These are phyloP conservation scores for Kluyveromyces lactis DNA, from an alignment of 805 yeast genomes.

Conservation along the genomic window DNA sequence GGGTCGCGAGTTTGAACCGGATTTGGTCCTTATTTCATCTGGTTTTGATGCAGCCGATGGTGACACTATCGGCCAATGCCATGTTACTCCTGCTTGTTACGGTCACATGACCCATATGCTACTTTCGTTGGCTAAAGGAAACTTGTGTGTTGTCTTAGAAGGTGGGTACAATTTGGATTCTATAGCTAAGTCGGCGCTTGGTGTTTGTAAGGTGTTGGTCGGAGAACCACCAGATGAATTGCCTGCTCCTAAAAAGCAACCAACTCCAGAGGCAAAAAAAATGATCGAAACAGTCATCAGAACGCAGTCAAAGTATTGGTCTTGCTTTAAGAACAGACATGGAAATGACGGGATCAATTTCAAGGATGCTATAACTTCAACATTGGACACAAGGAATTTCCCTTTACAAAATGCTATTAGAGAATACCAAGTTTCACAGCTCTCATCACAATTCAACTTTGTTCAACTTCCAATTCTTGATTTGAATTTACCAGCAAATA, in stretches of 20 bases:
- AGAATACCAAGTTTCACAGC: slow-evolving; percentile 52
- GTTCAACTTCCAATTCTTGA: slow-evolving; percentile 57
- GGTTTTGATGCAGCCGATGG: slow-evolving; percentile 99
- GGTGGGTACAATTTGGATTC: slow-evolving; percentile 96
- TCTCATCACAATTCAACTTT: slow-evolving; percentile 48
- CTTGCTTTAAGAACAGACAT: slow-evolving; percentile 55
- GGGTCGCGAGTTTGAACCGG: slow-evolving; percentile 84
- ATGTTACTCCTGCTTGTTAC: slow-evolving; percentile 90
- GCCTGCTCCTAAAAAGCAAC: slow-evolving; percentile 40
- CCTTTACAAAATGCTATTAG: slow-evolving; percentile 69
- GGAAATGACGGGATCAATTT: slow-evolving; percentile 41
- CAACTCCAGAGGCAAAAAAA: slow-evolving; percentile 69
- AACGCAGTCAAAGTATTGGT: slow-evolving; percentile 82
- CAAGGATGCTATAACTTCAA: slow-evolving; percentile 27
- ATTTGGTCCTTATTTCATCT: slow-evolving; percentile 82
- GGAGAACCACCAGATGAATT: slow-evolving; percentile 93
- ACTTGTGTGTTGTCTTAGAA: slow-evolving; percentile 81
- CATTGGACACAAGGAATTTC: slow-evolving; percentile 33
- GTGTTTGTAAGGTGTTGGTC: slow-evolving; percentile 80
- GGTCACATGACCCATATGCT: slow-evolving; percentile 93
- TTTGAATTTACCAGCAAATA: slow-evolving; percentile 26
- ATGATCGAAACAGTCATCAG: slow-evolving; percentile 74
- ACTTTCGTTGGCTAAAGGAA: slow-evolving; percentile 82
- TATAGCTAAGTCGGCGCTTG: slow-evolving; percentile 81
- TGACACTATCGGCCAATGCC: slow-evolving; percentile 94